phyloP scores from a whole-genome alignment of 805 yeast genomes.

The Monosporozyma solicola region DNA sequence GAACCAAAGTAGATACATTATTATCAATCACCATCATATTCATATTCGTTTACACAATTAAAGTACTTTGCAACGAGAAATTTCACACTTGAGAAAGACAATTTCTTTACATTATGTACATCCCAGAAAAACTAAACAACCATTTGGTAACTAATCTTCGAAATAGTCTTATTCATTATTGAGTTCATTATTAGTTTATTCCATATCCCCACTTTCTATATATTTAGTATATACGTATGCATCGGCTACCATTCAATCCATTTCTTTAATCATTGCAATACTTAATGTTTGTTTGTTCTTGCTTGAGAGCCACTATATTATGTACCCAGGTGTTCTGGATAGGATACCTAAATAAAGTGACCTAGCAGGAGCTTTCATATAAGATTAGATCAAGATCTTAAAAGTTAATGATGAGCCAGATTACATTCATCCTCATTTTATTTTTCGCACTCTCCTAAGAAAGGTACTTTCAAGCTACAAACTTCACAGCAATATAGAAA shows the following conservation, averaged over 20 bases:
- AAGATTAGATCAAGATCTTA: too few relatives aligned
- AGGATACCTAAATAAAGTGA: too few relatives aligned
- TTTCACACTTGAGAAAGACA: background rate
- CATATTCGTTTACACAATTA: background rate
- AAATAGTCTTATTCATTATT: background rate
- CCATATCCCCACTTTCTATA: background rate
- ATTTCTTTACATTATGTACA: background rate
- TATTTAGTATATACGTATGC: background rate
- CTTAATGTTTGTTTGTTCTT: background rate
- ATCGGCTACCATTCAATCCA: background rate
- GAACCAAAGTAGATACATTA: background rate
- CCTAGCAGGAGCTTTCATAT: too few relatives aligned
- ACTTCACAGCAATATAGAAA: too few relatives aligned
- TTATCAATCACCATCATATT: background rate
- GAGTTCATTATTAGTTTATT: background rate
- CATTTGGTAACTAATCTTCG: background rate
- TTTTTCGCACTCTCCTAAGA: too few relatives aligned
- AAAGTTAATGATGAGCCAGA: too few relatives aligned
- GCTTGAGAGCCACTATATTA: background rate
- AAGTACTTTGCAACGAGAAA: background rate
- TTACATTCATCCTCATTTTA: too few relatives aligned
- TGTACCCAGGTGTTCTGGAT: too few relatives aligned
- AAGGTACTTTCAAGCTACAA: too few relatives aligned
- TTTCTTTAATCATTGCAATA: background rate
- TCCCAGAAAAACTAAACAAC: background rate